Base-by-base conservation (phyloP, 495 filamentous ascomycete species). In the Friedmanniomyces simplex region DNA sequence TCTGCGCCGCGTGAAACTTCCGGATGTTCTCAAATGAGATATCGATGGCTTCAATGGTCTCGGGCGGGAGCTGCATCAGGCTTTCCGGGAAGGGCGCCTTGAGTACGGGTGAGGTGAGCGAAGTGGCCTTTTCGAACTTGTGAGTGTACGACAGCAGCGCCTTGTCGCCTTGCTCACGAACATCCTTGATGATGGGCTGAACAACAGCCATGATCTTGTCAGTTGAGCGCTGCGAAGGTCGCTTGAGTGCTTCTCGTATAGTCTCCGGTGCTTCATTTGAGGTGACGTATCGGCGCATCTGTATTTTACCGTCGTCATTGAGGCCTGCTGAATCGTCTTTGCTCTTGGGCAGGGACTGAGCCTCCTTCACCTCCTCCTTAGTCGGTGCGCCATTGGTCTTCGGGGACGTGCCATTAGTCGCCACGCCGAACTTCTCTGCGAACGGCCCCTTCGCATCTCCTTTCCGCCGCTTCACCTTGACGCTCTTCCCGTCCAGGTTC, bases 61-160 rank as follows among this genome's bases (percentile, higher is more conserved):
- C 90, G 0, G 79, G 76, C 1, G 86, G 71, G 25, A 97, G 74
- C 64, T 89, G 77, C 93, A 97, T 97, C 7, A 98, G 69, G 22
- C 82, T 76, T 56, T 82, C 72, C 0, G 88, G 82, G 75, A 95
- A 98, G 0, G 93, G 93, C 0, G 93, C 91, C 53, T 77, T 80
- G 58, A 98, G 74, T 39, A 98, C 89, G 0, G 91, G 88, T 0
- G 89, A 91, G 16, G 82, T 93, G 47, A 98, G 74, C 0, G 87
- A 90, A 0, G 85, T 91, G 0, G 93, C 94, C 72, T 88, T 94
- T 65, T 98, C 93, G 63, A 98, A 98, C 73, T 93, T 91, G 78
- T 95, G 88, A 0, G 93, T 96, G 66, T 95, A 96, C 53, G 84
- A 83, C 48, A 97, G 79, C 14, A 98, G 76, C 1, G 86, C 93